These are phyloP conservation scores for Diaporthe humulicola DNA, from an alignment of 2,329 filamentous ascomycete species.

Conservation along the genomic window DNA sequence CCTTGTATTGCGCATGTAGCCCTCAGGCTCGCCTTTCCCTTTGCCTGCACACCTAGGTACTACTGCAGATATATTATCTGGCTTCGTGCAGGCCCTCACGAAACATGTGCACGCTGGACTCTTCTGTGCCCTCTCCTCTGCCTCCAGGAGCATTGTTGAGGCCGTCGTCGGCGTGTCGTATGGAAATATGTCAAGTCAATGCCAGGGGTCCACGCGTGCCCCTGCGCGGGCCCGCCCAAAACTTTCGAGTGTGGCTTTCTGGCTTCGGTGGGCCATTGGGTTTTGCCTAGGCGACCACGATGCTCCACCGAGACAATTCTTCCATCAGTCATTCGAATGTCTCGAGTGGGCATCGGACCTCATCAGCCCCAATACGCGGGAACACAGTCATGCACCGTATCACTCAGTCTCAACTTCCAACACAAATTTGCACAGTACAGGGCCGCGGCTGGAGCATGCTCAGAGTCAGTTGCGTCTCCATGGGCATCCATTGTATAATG, in stretches of 20 bases:
- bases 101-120: too few species aligned
- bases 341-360: constrained; percentile 6
- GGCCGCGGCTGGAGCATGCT: constrained; percentile 8
- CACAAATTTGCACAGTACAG: background rate
- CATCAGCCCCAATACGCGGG: background rate
- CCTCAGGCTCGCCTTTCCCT: background rate
- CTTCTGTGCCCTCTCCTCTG: background rate
- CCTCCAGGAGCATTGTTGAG: background rate
- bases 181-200: background rate
- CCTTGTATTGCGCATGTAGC: background rate
- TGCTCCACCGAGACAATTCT: constrained; percentile 21
- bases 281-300: constrained; percentile 5
- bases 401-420: background rate
- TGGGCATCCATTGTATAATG: constrained; percentile 7
- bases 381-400: background rate
- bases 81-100: background rate
- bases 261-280: constrained; percentile 12
- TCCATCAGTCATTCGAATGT: constrained; percentile 20
- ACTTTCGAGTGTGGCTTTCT: constrained; percentile 15
- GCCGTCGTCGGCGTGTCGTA: background rate
- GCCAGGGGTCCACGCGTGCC: background rate
- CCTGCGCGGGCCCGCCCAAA: background rate
- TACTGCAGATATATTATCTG: background rate
- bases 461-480: constrained; percentile 30
- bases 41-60: too few species aligned